Evolutionary conservation across 495 filamentous ascomycete species (phyloP).

Genomic region (Penicillium waksmanii): DNA sequence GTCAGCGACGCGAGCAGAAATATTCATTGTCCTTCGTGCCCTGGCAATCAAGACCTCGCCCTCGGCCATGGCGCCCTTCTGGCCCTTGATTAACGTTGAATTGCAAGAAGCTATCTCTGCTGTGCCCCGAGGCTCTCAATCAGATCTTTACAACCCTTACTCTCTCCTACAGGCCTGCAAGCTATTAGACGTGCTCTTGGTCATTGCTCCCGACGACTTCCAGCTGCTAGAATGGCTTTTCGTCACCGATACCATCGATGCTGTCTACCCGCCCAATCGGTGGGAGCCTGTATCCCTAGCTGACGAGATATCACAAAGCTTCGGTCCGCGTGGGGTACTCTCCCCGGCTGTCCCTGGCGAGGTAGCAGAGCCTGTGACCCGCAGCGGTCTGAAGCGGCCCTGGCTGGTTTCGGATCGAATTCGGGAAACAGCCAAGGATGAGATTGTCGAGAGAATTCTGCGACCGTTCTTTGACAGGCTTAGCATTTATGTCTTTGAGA

Average conservation of each 20-base stretch:
- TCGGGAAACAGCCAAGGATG: constrained; percentile 61
- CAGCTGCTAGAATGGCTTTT: constrained; percentile 96
- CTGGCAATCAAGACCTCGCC: constrained; percentile 75
- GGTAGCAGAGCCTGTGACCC: constrained; percentile 35
- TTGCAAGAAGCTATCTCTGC: constrained; percentile 81
- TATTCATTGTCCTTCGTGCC: constrained; percentile 86
- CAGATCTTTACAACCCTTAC: constrained; percentile 75
- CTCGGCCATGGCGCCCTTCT: constrained; percentile 78
- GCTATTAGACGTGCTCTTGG: constrained; percentile 81
- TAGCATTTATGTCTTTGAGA: constrained; percentile 90
- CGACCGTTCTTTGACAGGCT: constrained; percentile 89
- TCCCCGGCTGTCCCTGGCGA: constrained; percentile 39
- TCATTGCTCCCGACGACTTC: constrained; percentile 91
- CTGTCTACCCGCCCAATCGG: constrained; percentile 80
- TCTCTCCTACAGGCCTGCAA: constrained; percentile 89
- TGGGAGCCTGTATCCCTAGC: constrained; percentile 77
- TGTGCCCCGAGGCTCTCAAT: constrained; percentile 67
- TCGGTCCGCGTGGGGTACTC: constrained; percentile 56
- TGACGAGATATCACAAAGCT: constrained; percentile 81
- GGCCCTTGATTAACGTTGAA: constrained; percentile 88
- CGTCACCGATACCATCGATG: constrained; percentile 94
- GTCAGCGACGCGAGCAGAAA: constrained; percentile 82
- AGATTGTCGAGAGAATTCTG: constrained; percentile 73
- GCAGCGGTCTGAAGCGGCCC: constrained; percentile 38
- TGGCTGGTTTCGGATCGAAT: constrained; percentile 50